These are phyloP conservation scores for Favolaschia claudopus DNA, from an alignment of 768 basidiomycete species.

Conservation along the genomic window DNA sequence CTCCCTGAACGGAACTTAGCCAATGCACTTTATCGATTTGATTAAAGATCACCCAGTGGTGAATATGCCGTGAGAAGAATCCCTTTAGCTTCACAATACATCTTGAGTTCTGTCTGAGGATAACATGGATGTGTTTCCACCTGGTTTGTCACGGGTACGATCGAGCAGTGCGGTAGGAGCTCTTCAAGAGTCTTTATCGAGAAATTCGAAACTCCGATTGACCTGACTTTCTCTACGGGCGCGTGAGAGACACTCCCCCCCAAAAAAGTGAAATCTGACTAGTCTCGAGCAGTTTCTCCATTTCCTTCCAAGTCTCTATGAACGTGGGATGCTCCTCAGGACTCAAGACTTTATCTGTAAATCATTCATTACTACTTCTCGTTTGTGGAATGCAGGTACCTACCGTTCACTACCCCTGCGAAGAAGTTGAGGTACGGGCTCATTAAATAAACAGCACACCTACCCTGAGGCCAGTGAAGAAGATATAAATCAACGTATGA, in stretches of 20 bases:
- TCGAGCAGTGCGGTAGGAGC: slow-evolving; percentile 51
- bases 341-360: slow-evolving; percentile 9
- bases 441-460: not conserved
- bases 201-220: slow-evolving; percentile 68
- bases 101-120: slow-evolving; percentile 56
- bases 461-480: slow-evolving; percentile 35
- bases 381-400: not conserved
- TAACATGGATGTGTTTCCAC: slow-evolving; percentile 65
- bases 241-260: slow-evolving; percentile 27
- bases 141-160: slow-evolving; percentile 64
- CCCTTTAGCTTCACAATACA: slow-evolving; percentile 55
- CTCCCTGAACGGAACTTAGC: slow-evolving; percentile 22
- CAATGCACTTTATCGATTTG: not conserved
- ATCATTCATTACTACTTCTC: not conserved
- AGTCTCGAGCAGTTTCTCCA: slow-evolving; percentile 39
- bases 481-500: slow-evolving; percentile 52
- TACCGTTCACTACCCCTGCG: slow-evolving; percentile 6
- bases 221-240: slow-evolving; percentile 48
- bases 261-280: slow-evolving; percentile 20
- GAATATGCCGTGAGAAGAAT: slow-evolving; percentile 50
- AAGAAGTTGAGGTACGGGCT: not conserved
- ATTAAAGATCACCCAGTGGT: slow-evolving; percentile 13
- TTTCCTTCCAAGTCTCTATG: slow-evolving; percentile 38
- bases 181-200: slow-evolving; percentile 50
- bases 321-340: slow-evolving; percentile 37